Evolutionary conservation across 495 filamentous ascomycete species (phyloP).

Genomic region (Tuber borchii): DNA sequence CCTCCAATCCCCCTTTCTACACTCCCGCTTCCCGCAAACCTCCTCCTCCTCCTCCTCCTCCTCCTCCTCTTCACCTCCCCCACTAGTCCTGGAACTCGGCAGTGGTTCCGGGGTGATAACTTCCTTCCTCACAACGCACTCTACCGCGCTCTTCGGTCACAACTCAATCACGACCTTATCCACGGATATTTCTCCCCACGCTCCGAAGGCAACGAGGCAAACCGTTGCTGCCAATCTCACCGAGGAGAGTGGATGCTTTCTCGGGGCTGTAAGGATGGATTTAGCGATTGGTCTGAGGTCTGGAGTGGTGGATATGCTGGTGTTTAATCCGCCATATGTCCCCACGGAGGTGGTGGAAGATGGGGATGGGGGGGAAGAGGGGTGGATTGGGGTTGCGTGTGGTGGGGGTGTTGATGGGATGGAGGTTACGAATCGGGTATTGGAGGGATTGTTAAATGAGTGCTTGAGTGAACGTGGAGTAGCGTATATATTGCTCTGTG

Average conservation of each 20-base stretch:
- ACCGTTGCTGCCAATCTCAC: constrained; percentile 52
- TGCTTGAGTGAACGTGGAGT: constrained; percentile 63
- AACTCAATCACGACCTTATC: constrained; percentile 62
- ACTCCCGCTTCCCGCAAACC: constrained; percentile 51
- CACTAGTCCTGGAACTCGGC: constrained; percentile 77
- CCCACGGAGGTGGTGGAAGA: constrained; percentile 67
- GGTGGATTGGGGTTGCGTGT: constrained; percentile 68
- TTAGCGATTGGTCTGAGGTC: constrained; percentile 54
- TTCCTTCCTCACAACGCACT: constrained; percentile 74
- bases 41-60: constrained; percentile 5
- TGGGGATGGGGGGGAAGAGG: constrained; percentile 43
- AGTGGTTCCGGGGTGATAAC: constrained; percentile 87
- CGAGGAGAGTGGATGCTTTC: constrained; percentile 43
- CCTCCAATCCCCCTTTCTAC: constrained; percentile 71
- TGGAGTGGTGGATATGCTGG: constrained; percentile 64
- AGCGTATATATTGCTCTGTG: constrained; percentile 83
- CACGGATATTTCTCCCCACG: constrained; percentile 74
- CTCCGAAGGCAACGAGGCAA: constrained; percentile 60
- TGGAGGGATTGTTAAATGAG: constrained; percentile 58
- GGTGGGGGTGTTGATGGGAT: constrained; percentile 86
- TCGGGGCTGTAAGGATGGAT: constrained; percentile 61
- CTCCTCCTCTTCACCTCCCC: constrained; percentile 46
- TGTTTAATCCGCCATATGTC: constrained; percentile 97
- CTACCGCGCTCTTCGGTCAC: constrained; percentile 64
- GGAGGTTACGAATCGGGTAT: constrained; percentile 75